Evolutionary conservation across 2,329 filamentous ascomycete species (phyloP).

Genomic region (Fusarium guadeloupense): DNA sequence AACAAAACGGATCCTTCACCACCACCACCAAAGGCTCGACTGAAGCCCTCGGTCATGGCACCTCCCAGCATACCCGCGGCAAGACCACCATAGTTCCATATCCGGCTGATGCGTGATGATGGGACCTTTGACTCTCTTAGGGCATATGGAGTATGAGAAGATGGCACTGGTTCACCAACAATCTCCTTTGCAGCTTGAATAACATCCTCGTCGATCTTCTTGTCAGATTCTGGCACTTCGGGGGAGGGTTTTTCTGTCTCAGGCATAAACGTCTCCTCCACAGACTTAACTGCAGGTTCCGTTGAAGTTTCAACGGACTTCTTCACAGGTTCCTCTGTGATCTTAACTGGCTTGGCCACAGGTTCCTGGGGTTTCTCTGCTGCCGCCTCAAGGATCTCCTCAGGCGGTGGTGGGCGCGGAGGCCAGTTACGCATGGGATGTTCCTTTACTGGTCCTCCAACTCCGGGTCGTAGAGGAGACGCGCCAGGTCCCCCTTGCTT

Average conservation of each 20-base stretch:
- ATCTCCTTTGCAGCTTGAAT: slow-evolving; percentile 43
- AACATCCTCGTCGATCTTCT: slow-evolving; percentile 28
- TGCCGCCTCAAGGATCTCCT: slow-evolving; percentile 2
- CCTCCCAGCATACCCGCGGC: slow-evolving; percentile 96
- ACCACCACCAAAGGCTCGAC: slow-evolving; percentile 77
- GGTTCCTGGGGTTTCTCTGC: slow-evolving; percentile 5
- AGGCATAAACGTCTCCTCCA: background rate
- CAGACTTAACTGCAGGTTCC: background rate
- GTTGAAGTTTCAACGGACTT: background rate
- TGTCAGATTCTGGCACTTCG: background rate
- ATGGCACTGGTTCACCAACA: slow-evolving; percentile 20
- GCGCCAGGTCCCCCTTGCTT: slow-evolving; percentile 37
- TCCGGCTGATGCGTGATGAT: slow-evolving; percentile 81
- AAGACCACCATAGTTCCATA: slow-evolving; percentile 95
- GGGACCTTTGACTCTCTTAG: slow-evolving; percentile 92
- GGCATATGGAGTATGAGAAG: slow-evolving; percentile 60
- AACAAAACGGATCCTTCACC: slow-evolving; percentile 81
- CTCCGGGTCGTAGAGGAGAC: slow-evolving; percentile 7
- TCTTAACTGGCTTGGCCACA: background rate
- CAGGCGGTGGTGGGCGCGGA: slow-evolving; percentile 34
- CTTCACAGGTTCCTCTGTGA: background rate
- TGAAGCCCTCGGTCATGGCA: slow-evolving; percentile 84
- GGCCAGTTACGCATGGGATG: slow-evolving; percentile 52
- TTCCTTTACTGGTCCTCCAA: slow-evolving; percentile 45
- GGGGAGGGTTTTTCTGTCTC: slow-evolving; percentile 4